Evolutionary conservation across 306 rosid genomes (phyloP).

Genomic region (Malus asiatica): DNA sequence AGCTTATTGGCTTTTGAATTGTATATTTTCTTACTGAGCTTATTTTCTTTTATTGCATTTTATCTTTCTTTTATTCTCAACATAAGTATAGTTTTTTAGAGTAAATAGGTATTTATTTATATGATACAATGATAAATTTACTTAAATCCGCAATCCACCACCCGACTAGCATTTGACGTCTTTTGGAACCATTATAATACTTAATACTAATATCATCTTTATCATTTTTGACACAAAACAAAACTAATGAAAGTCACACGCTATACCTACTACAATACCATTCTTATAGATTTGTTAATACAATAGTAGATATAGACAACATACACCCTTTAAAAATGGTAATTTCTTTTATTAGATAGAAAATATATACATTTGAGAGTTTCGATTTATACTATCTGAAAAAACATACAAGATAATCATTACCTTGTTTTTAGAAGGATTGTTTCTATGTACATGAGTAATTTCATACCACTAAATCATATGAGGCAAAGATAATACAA

Average conservation of each 20-base stretch:
- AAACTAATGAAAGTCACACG: neutral
- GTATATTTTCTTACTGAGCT: too few relatives aligned
- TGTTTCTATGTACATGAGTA: neutral
- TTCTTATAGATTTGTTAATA: neutral
- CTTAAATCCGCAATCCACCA: too few relatives aligned
- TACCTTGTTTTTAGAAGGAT: neutral
- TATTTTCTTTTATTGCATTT: too few relatives aligned
- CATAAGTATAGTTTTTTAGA: too few relatives aligned
- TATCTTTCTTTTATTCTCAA: too few relatives aligned
- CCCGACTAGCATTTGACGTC: too few relatives aligned
- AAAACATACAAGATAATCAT: neutral
- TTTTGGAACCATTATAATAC: too few relatives aligned
- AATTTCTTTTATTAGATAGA: neutral
- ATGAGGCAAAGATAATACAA: neutral
- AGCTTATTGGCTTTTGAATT: too few relatives aligned
- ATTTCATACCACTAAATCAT: neutral
- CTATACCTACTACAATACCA: neutral
- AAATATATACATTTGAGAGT: neutral
- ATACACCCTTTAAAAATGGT: neutral
- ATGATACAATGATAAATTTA: too few relatives aligned
- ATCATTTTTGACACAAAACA: neutral
- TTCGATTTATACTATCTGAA: neutral
- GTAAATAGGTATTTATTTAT: fast-evolving
- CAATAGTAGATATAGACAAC: neutral
- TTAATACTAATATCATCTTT: too few relatives aligned